phyloP scores from a whole-genome alignment of 805 yeast species.

The Teunomyces aglyptinius region DNA sequence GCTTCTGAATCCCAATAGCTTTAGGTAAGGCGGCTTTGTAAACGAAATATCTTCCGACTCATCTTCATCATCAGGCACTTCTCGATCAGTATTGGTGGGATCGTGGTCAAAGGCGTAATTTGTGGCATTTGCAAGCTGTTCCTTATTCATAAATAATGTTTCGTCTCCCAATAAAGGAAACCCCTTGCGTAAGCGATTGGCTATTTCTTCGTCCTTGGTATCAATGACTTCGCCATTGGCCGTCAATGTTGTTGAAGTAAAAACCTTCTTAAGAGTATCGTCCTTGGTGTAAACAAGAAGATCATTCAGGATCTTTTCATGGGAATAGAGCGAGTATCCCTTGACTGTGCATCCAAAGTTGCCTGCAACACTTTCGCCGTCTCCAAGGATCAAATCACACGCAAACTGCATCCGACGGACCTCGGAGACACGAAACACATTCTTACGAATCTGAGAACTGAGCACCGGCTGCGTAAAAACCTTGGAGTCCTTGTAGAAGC shows the following conservation, averaged over 20 bases:
- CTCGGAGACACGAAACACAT: constrained; percentile 57
- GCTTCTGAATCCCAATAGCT: constrained; percentile 66
- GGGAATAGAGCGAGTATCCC: constrained; percentile 65
- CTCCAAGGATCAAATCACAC: constrained; percentile 58
- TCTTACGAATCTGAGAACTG: constrained; percentile 39
- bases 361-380: constrained; percentile 25
- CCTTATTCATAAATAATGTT: constrained; percentile 24
- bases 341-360: constrained; percentile 59
- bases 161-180: constrained; percentile 18
- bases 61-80: constrained; percentile 6
- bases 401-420: constrained; percentile 62
- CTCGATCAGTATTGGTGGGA: constrained; percentile 12
- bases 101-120: constrained; percentile 36
- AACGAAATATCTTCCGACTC: constrained; percentile 8
- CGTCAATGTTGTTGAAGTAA: constrained; percentile 47
- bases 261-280: constrained; percentile 52
- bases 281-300: constrained; percentile 54
- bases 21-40: constrained; percentile 48
- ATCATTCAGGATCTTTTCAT: constrained; percentile 50
- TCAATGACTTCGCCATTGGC: constrained; percentile 30
- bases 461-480: constrained; percentile 18
- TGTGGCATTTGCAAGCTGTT: constrained; percentile 27
- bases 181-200: constrained; percentile 22
- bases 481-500: constrained; percentile 11
- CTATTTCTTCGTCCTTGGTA: constrained; percentile 28